Conservation (phyloP, 2,329 filamentous ascomycete genomes). For the Xylariomycetidae sp. region DNA sequence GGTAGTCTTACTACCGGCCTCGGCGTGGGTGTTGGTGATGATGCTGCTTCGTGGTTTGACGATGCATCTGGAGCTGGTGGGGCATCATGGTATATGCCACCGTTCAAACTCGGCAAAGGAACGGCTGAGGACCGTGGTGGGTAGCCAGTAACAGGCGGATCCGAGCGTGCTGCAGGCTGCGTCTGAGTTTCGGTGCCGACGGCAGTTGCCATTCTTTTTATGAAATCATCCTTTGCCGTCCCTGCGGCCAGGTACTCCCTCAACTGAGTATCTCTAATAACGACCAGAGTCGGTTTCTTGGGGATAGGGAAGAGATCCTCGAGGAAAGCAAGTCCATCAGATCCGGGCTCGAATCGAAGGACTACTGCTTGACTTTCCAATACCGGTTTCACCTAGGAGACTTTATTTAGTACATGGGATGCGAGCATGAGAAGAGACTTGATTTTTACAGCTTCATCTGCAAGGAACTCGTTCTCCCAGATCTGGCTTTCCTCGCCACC, state of each 20-base stretch:
- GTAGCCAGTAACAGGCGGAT: too few relatives aligned
- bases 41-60: too few relatives aligned
- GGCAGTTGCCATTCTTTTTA: slow-evolving; percentile 46
- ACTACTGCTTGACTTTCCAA: slow-evolving; percentile 62
- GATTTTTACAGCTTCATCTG: slow-evolving; percentile 47
- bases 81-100: slow-evolving; percentile 13
- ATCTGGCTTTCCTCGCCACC: slow-evolving; percentile 60
- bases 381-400: slow-evolving; percentile 45
- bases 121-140: slow-evolving; percentile 5
- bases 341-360: slow-evolving; percentile 66
- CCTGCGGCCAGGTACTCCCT: slow-evolving; percentile 71
- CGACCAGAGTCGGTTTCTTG: slow-evolving; percentile 70
- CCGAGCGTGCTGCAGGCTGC: slow-evolving; percentile 9
- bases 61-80: slow-evolving; percentile 3
- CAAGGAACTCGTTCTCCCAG: slow-evolving; percentile 70
- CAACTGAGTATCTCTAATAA: slow-evolving; percentile 65
- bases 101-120: slow-evolving; percentile 2
- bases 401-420: slow-evolving; percentile 7
- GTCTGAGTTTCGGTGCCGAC: slow-evolving; percentile 25
- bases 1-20: too few relatives aligned
- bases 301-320: slow-evolving; percentile 78
- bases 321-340: slow-evolving; percentile 76
- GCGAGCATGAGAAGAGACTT: background rate
- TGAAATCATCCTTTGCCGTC: slow-evolving; percentile 61
- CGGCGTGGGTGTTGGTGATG: too few relatives aligned